Evolutionary conservation across 169 alveolate species (phyloP), one percentile per base, ranked within the genome.

Genomic region (Plasmodium blacklocki): DNA sequence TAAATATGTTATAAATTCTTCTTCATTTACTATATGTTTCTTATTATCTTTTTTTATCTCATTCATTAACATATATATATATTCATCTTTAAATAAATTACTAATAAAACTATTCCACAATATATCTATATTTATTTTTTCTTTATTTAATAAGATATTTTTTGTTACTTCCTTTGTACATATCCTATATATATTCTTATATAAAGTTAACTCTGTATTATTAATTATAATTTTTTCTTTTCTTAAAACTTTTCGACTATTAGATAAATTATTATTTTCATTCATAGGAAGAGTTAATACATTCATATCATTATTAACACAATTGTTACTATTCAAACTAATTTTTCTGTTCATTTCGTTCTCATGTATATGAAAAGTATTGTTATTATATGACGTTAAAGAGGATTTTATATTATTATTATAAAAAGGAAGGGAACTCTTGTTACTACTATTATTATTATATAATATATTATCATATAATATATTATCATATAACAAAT

Each of bases 1-100:
- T 49, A 83, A 73, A 23, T 39, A 83, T 1, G 56, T 47, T 39
- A 83, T 19, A 68, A 58, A 70, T 2, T 83, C 39, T 58, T 83
- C 86, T 62, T 83, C 91, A 15, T 23, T n/a, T 70, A 83, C 47
- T 7, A 68, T 43, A 47, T 68, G 15, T 14, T 59, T 39, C 45
- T 56, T 58, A 73, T 60, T 70, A 39, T 39, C 2, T 39, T 39
- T 39, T 59, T 58, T 83, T 32, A 83, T 32, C 23, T 58, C 73
- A 1, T 70, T 21, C 83, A 83, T 19, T 60, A 83, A 21, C 2
- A 83, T 32, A 50, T 63, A 60, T 19, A 50, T 70, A 70, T 68
- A 83, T 59, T 67, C 52, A 72, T 83, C 91, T 26, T 72, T 83
- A 45, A 83, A 83, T 19, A 83, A 56, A 72, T 73, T 63, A n/a